Conservation (phyloP, 257 asterid genomes). For the Jasminum sambac region DNA sequence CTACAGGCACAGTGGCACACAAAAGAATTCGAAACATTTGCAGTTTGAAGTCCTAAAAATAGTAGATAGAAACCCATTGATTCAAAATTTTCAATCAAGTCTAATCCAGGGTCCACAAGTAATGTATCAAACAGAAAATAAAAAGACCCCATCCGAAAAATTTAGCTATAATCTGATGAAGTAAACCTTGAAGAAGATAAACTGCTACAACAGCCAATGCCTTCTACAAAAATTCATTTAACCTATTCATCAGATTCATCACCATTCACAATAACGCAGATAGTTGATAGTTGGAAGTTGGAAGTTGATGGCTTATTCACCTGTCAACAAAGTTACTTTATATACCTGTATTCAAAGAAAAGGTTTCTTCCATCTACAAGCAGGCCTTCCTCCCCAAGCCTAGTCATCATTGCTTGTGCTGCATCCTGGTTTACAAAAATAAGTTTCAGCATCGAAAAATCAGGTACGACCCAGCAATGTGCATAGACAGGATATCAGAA, state of each 20-base stretch:
- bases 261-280: slow-evolving; percentile 3
- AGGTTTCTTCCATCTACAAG: slow-evolving; percentile 91
- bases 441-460: slow-evolving; percentile 15
- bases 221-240: neutral
- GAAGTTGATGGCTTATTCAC: slow-evolving; percentile 4
- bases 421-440: slow-evolving; percentile 60
- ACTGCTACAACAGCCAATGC: slow-evolving; percentile 7
- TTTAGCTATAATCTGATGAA: neutral
- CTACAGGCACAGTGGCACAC: neutral
- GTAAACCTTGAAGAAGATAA: neutral
- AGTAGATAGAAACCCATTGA: neutral
- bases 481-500: slow-evolving; percentile 18
- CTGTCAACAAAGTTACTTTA: slow-evolving; percentile 14
- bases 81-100: neutral
- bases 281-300: slow-evolving; percentile 7
- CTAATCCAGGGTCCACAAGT: neutral
- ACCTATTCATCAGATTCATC: neutral
- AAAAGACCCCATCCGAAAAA: neutral
- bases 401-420: slow-evolving; percentile 94
- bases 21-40: neutral
- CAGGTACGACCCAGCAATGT: slow-evolving; percentile 2
- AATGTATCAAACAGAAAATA: neutral
- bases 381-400: slow-evolving; percentile 81
- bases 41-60: neutral
- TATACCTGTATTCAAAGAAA: slow-evolving; percentile 90